A percentile compares a stretch with the other conserved stretches of the same genome.
Conservation (phyloP, 202 grass and related monocot species). For the Sporobolus alterniflorus region DNA sequence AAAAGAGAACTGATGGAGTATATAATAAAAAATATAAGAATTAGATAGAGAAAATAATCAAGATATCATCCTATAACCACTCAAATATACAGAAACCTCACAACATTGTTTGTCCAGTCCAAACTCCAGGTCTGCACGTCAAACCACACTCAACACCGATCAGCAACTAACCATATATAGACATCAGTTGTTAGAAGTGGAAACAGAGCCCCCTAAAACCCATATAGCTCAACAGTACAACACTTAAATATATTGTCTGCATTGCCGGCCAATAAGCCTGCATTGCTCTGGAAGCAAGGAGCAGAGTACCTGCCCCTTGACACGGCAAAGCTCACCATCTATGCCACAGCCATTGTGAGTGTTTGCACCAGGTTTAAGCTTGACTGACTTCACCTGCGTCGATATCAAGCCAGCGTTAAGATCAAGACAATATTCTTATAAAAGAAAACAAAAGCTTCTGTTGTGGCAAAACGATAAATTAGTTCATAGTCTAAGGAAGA, state of each 20-base stretch:
- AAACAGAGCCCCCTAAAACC: constrained; percentile 35
- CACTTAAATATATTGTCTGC: constrained; percentile 50
- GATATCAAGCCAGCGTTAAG: constrained; percentile 20
- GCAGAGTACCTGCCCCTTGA: constrained; percentile 83
- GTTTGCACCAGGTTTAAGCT: constrained; percentile 84
- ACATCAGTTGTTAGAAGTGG: constrained; percentile 70
- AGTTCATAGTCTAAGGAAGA: not conserved
- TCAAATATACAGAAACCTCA: constrained; percentile 77
- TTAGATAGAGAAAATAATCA: constrained; percentile 38
- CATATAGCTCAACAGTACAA: constrained; percentile 36
- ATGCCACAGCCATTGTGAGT: constrained; percentile 90
- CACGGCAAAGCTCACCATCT: constrained; percentile 82
- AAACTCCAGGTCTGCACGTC: constrained; percentile 35
- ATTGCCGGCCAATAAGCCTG: constrained; percentile 77
- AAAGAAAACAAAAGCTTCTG: no score
- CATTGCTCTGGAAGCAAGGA: constrained; percentile 88
- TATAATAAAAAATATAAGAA: not conserved
- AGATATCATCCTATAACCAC: constrained; percentile 67
- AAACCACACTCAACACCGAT: constrained; percentile 21
- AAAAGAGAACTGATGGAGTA: not conserved
- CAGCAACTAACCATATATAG: constrained; percentile 50
- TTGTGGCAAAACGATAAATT: no score
- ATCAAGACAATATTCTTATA: not conserved
- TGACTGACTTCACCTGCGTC: constrained; percentile 90
- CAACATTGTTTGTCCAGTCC: constrained; percentile 41